phyloP scores from a whole-genome alignment of 129 eudicot species.

The Smallanthus sonchifolius region DNA sequence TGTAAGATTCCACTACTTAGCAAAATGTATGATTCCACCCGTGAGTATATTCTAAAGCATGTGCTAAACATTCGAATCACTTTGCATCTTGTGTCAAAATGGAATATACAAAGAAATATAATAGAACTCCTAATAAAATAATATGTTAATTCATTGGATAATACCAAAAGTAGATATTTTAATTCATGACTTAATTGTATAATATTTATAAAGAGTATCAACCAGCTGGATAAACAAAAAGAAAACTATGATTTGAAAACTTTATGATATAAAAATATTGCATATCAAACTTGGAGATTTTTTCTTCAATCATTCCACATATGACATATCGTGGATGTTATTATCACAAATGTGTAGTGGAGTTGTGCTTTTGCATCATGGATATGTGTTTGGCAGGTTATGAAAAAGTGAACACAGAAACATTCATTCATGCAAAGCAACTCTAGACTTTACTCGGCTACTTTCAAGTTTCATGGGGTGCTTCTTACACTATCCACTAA shows the following conservation, averaged over 20 bases:
- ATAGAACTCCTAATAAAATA: not conserved
- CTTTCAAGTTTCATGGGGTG: not conserved
- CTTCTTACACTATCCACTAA: not conserved
- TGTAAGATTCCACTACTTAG: too few relatives aligned
- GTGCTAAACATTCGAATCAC: not conserved
- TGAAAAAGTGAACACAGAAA: conserved; percentile 6
- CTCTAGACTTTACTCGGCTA: not conserved
- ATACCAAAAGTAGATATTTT: not conserved
- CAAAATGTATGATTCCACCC: not conserved
- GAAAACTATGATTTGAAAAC: not conserved
- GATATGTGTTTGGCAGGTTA: conserved; percentile 7
- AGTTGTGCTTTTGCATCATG: conserved; percentile 16
- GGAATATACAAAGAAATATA: not conserved
- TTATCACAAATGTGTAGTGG: conserved; percentile 12
- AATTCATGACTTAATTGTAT: not conserved
- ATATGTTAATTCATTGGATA: not conserved
- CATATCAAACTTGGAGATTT: not conserved
- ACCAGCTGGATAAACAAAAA: not conserved
- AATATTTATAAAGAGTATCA: not conserved
- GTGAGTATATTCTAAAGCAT: not conserved
- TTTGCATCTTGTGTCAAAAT: not conserved
- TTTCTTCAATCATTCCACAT: conserved; percentile 11
- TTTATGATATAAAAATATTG: not conserved
- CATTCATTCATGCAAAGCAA: not conserved
- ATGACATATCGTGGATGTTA: not conserved